phyloP scores from a whole-genome alignment of 148 eudicot genomes.

The Selenicereus undatus region DNA sequence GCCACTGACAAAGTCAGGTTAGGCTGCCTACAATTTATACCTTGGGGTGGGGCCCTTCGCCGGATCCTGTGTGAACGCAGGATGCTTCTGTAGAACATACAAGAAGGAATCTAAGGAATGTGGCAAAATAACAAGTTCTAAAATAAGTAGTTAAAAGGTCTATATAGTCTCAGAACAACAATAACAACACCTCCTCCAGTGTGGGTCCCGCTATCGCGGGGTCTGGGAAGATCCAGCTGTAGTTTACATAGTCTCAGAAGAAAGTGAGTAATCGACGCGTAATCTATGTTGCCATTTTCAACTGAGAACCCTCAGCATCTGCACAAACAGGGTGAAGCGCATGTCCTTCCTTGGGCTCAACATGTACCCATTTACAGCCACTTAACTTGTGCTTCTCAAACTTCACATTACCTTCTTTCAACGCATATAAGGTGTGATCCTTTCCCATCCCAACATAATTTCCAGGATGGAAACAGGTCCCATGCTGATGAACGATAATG shows the following conservation, averaged over 20 bases:
- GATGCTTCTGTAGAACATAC: neutral
- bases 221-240: too few species aligned
- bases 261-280: neutral
- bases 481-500: slow-evolving; percentile 76
- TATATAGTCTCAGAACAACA: neutral
- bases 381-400: slow-evolving; percentile 76
- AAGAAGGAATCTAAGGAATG: neutral
- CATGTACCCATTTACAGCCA: slow-evolving; percentile 84
- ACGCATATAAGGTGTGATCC: slow-evolving; percentile 80
- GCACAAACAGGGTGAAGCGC: slow-evolving; percentile 69
- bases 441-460: slow-evolving; percentile 90
- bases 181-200: too few species aligned
- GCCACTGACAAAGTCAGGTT: too few species aligned
- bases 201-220: too few species aligned
- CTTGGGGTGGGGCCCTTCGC: too few species aligned
- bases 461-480: slow-evolving; percentile 69
- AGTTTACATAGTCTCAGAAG: neutral
- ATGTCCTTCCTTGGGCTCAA: slow-evolving; percentile 85
- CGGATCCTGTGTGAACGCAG: too few species aligned
- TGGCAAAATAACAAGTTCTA: neutral
- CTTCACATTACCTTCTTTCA: slow-evolving; percentile 78
- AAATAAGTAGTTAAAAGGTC: neutral
- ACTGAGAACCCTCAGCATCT: slow-evolving; percentile 17
- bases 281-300: slow-evolving; percentile 16
- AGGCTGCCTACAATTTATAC: too few species aligned